phyloP scores from a whole-genome alignment of 805 yeast species.

The Candida awuae region DNA sequence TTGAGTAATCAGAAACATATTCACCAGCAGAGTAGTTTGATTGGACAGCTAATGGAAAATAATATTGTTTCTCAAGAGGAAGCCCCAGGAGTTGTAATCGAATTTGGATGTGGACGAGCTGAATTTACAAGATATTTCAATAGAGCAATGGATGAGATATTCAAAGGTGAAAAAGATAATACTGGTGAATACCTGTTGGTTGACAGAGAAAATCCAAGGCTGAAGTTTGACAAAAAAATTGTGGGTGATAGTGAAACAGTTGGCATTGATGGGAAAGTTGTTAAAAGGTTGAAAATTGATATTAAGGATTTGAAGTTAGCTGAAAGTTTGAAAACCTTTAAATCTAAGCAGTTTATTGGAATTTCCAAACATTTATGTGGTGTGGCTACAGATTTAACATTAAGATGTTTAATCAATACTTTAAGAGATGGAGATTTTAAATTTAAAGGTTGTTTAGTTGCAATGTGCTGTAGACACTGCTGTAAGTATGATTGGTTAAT shows the following conservation, averaged over 20 bases:
- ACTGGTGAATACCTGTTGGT: constrained; percentile 43
- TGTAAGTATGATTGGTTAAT: constrained; percentile 56
- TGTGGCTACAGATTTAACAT: constrained; percentile 83
- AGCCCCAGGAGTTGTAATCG: constrained; percentile 38
- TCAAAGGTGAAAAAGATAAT: background rate
- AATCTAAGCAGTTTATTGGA: constrained; percentile 34
- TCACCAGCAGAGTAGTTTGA: constrained; percentile 71
- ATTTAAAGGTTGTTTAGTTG: constrained; percentile 58
- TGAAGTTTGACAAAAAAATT: constrained; percentile 72
- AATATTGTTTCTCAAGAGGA: constrained; percentile 30
- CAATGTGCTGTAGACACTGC: constrained; percentile 90
- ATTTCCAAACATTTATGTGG: constrained; percentile 91
- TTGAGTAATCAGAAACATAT: constrained; percentile 66
- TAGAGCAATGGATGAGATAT: constrained; percentile 22
- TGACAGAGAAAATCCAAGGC: constrained; percentile 69
- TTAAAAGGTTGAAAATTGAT: constrained; percentile 56
- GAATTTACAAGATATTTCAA: constrained; percentile 65
- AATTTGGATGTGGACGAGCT: constrained; percentile 89
- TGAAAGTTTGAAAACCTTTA: constrained; percentile 30
- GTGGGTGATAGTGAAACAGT: constrained; percentile 39
- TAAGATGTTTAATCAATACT: constrained; percentile 46
- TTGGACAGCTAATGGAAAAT: constrained; percentile 49
- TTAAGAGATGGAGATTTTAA: constrained; percentile 8
- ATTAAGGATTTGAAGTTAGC: constrained; percentile 66
- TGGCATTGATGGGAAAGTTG: constrained; percentile 3